These are phyloP conservation scores for Crucihimalaya himalaica DNA, from an alignment of 345 rosid species.

Conservation along the genomic window DNA sequence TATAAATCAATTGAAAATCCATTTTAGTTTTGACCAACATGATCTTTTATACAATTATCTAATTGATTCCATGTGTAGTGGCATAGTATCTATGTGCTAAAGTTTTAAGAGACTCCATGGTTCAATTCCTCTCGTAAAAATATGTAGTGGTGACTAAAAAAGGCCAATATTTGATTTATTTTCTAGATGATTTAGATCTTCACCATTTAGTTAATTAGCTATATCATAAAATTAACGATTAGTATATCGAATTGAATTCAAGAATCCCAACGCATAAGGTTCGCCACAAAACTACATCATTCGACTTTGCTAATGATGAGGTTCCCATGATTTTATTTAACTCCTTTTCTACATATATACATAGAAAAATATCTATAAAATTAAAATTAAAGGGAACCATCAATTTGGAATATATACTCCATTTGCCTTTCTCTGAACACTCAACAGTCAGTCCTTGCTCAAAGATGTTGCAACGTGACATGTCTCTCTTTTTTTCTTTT, in stretches of 20 bases:
- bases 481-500: conserved; percentile 20
- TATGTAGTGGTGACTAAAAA: conserved; percentile 15
- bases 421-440: conserved; percentile 35
- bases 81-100: conserved; percentile 14
- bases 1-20: not conserved
- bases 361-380: not conserved
- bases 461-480: conserved; percentile 47
- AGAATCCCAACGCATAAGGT: conserved; percentile 58
- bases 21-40: not conserved
- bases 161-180: not conserved
- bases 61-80: not conserved
- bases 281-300: conserved; percentile 72
- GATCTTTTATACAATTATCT: not conserved
- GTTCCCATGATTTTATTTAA: conserved; percentile 46
- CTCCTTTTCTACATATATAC: conserved; percentile 19
- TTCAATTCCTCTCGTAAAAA: conserved; percentile 6
- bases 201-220: conserved; percentile 8
- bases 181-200: conserved; percentile 21
- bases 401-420: conserved; percentile 59
- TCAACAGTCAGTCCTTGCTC: conserved; percentile 42
- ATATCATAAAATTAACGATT: conserved; percentile 11
- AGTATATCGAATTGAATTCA: conserved; percentile 34
- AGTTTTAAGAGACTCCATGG: conserved; percentile 2
- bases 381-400: conserved; percentile 50
- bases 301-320: conserved; percentile 63